These are phyloP conservation scores for Zea mays DNA, from an alignment of 176 grass and related monocot genomes.

Conservation along the genomic window Zm-B73-REFERENCE-NAM-5.0 NC_050103.1:151125001-151125500, in stretches of 20 bases:
- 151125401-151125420: too few species aligned
- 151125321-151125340: too few species aligned
- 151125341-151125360: too few species aligned
- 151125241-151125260: too few species aligned
- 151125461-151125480: constrained; percentile 42
- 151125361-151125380: too few species aligned
- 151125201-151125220: neutral
- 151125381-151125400: too few species aligned
- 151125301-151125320: too few species aligned
- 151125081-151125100: neutral
- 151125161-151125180: neutral
- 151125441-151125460: neutral
- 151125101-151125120: constrained; percentile 16
- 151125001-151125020: too few species aligned
- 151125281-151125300: too few species aligned
- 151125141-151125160: neutral
- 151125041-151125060: neutral
- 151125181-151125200: neutral
- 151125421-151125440: too few species aligned
- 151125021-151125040: neutral
- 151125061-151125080: neutral
- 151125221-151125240: neutral
- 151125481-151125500: constrained; percentile 38
- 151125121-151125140: neutral
- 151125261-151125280: too few species aligned